These are phyloP conservation scores for Boletus sp. DNA, from an alignment of 768 basidiomycete genomes.

Conservation along the genomic window DNA sequence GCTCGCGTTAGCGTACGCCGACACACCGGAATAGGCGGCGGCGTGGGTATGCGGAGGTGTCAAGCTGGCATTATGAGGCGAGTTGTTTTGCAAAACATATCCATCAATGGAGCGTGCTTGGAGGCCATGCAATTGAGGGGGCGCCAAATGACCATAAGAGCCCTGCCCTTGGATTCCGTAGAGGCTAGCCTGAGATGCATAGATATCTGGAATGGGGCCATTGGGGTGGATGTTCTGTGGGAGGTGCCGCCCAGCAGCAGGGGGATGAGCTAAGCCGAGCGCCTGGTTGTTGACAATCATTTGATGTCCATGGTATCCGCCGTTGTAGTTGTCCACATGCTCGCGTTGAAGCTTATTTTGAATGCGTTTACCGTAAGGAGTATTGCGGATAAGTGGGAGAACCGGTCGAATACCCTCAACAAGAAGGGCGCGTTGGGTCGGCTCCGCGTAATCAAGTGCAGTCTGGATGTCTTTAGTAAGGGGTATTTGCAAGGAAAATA, in stretches of 20 bases:
- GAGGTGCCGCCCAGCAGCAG: conserved; percentile 54
- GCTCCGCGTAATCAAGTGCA: conserved; percentile 95
- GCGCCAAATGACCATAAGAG: conserved; percentile 53
- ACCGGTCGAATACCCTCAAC: conserved; percentile 99
- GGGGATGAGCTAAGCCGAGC: conserved; percentile 42
- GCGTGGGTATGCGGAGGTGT: conserved; percentile 56
- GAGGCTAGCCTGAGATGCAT: conserved; percentile 58
- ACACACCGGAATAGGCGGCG: conserved; percentile 56
- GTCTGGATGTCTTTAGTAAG: conserved; percentile 54
- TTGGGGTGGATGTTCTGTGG: conserved; percentile 50
- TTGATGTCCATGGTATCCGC: conserved; percentile 59
- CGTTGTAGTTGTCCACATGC: conserved; percentile 67
- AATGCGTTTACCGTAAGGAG: conserved; percentile 98
- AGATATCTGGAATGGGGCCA: conserved; percentile 63
- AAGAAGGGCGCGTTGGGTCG: conserved; percentile 85
- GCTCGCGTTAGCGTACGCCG: conserved; percentile 53
- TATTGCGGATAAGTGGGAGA: conserved; percentile 96
- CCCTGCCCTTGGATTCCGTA: conserved; percentile 60
- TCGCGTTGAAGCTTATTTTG: conserved; percentile 98
- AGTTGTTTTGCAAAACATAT: conserved; percentile 76
- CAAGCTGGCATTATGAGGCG: conserved; percentile 61
- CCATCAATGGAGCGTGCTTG: conserved; percentile 76
- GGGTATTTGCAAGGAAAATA: not conserved
- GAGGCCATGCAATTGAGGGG: conserved; percentile 55
- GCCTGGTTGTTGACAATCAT: conserved; percentile 58